These are phyloP conservation scores for Candida tammaniensis DNA, from an alignment of 805 yeast genomes.

Conservation along the genomic window DNA sequence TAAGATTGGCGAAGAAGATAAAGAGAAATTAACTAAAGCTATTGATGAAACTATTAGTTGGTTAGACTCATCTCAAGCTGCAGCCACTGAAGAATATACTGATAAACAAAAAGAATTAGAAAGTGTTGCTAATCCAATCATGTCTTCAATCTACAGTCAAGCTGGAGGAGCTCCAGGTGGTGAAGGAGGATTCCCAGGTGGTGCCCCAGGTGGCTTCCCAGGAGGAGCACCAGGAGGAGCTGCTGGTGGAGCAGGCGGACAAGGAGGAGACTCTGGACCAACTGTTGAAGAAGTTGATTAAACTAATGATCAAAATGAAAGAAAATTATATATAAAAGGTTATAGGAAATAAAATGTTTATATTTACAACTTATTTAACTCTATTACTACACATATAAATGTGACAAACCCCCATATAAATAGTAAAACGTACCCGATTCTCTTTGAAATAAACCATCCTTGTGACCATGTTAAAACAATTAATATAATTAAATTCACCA, in stretches of 20 bases:
- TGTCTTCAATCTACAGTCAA: conserved; percentile 32
- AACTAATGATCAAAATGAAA: conserved; percentile 4
- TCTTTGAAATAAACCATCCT: conserved; percentile 33
- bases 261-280: conserved; percentile 18
- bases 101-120: conserved; percentile 43
- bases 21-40: conserved; percentile 52
- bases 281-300: conserved; percentile 17
- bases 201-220: conserved; percentile 31
- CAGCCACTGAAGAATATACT: conserved; percentile 38
- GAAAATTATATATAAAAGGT: not conserved
- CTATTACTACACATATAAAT: conserved; percentile 23
- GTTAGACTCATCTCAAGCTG: conserved; percentile 39
- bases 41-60: conserved; percentile 40
- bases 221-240: conserved; percentile 22
- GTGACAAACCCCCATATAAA: conserved; percentile 29
- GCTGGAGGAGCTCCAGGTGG: conserved; percentile 27
- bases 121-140: conserved; percentile 38
- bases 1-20: conserved; percentile 39
- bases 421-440: conserved; percentile 30
- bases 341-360: conserved; percentile 1
- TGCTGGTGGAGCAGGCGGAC: conserved; percentile 18
- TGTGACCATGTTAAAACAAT: conserved; percentile 19
- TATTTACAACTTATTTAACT: conserved; percentile 7
- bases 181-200: conserved; percentile 35
- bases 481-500: conserved; percentile 21